phyloP scores from a whole-genome alignment of 2,329 filamentous ascomycete species.

The Alternaria solani region DNA sequence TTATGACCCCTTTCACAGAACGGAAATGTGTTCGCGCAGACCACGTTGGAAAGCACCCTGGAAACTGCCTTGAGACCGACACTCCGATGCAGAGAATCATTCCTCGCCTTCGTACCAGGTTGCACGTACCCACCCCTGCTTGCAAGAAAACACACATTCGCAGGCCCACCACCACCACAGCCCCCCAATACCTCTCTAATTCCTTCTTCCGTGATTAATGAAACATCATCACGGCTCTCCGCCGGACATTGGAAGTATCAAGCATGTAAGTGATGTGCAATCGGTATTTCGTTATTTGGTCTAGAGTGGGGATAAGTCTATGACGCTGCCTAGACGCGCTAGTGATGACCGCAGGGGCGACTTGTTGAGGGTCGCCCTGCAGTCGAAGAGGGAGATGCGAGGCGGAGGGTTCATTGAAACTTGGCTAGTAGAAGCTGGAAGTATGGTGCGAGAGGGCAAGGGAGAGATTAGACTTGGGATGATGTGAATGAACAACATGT shows the following conservation, averaged over 20 bases:
- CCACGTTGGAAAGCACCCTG: background rate
- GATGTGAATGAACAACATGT: background rate
- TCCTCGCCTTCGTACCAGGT: background rate
- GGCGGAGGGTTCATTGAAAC: background rate
- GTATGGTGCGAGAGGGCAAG: background rate
- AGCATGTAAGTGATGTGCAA: background rate
- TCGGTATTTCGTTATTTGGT: background rate
- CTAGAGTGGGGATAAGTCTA: constrained; percentile 11
- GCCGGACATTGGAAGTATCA: constrained; percentile 16
- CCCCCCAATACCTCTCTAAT: constrained; percentile 5
- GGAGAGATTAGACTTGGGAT: background rate
- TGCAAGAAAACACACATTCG: background rate
- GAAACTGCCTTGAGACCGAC: background rate
- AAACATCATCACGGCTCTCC: constrained; percentile 28
- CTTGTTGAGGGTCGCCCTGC: background rate
- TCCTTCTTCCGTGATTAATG: background rate
- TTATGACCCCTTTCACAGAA: background rate
- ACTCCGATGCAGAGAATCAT: background rate
- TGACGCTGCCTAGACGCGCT: constrained; percentile 21
- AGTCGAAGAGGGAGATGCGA: background rate
- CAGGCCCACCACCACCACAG: background rate
- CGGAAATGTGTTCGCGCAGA: background rate
- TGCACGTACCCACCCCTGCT: background rate
- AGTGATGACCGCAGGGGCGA: background rate
- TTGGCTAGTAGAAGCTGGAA: background rate